Base-by-base conservation (phyloP, 31 red algal genomes). In the Porphyra umbilicalis region DNA sequence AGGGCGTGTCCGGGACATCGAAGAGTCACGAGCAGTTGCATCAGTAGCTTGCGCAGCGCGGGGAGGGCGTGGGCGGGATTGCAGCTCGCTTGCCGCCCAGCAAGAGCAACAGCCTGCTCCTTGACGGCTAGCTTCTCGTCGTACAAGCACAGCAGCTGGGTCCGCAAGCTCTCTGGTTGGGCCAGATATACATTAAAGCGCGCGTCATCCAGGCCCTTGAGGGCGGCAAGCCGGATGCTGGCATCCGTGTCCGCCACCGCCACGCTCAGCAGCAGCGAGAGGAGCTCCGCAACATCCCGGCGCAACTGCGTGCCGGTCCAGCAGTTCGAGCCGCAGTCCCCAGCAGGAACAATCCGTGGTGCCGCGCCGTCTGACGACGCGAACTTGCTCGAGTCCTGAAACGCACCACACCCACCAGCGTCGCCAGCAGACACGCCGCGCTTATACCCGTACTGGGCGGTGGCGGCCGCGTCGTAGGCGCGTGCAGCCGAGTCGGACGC, bases 11-110 rank as follows among this genome's bases (percentile, higher is more conserved):
- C 90, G 38, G 91, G 87, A 76, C 90, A 90, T n/a, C 85, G 80
- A 36, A 98, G 57, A 14, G 86, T 82, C 77, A 88, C 89, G 31
- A 95, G 38, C 34, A 98, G 30, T 75, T 93, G 81, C 79, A 91
- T 40, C 13, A 98, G 84, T 25, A 92, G 75, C 18, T 77, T 68
- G 80, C 96, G 81, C 36, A 99, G 68, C 31, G 86, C 90, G n/a
- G 97, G 97, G 33, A 96, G 68, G 16, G 93, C 77, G 32, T 85
- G 44, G 1, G 97, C 97, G 32, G 97, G 93, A 80, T 99, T 96
- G 25, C 77, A 68, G 38, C 75, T 67, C 82, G 87, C 83, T 30
- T 96, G 88, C 10, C 89, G 83, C 16, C 90, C 83, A 5, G 85
- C 88, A 1, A 99, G 77, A 30, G 82, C 79, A 30, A 96, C 46